Evolutionary conservation across 164 flowering plant species (phyloP).

Genomic region (Annona squamosa): DNA sequence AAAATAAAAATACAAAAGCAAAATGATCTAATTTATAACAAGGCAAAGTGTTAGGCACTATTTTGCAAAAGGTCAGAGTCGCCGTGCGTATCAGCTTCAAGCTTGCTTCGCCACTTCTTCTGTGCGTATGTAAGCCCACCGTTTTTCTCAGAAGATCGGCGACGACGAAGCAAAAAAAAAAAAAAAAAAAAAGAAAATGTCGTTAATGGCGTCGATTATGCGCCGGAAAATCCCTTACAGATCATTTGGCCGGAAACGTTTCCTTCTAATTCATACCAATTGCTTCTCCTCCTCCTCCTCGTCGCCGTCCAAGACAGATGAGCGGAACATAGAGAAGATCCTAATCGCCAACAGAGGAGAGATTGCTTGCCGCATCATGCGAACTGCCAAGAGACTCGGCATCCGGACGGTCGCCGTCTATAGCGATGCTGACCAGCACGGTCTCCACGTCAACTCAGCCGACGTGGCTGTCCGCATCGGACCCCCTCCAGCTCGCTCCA

Average conservation of each 20-base stretch:
- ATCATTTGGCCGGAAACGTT: background rate
- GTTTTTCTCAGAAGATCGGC: too few species aligned
- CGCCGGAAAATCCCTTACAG: slow-evolving; percentile 14
- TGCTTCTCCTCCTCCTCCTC: slow-evolving; percentile 8
- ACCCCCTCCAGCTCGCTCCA: slow-evolving; percentile 78
- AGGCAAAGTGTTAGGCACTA: too few species aligned
- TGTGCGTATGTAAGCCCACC: too few species aligned
- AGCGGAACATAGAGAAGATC: slow-evolving; percentile 62
- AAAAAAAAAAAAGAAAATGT: slow-evolving; percentile 4
- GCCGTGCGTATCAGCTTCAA: too few species aligned
- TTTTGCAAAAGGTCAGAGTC: too few species aligned
- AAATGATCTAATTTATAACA: too few species aligned
- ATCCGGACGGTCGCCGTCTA: slow-evolving; percentile 85
- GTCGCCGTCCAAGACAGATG: background rate
- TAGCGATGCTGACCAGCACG: slow-evolving; percentile 79
- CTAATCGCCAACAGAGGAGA: slow-evolving; percentile 91
- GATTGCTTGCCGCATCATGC: slow-evolving; percentile 79
- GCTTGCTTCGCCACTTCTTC: too few species aligned
- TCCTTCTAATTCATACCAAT: background rate
- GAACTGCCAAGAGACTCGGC: slow-evolving; percentile 80
- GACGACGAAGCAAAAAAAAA: background rate
- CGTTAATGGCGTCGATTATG: slow-evolving; percentile 20
- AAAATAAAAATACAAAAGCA: too few species aligned
- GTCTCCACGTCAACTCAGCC: slow-evolving; percentile 77
- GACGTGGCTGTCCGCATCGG: slow-evolving; percentile 88